phyloP scores from a whole-genome alignment of 352 stramenopile genomes.

The Phytophthora multivora region DNA sequence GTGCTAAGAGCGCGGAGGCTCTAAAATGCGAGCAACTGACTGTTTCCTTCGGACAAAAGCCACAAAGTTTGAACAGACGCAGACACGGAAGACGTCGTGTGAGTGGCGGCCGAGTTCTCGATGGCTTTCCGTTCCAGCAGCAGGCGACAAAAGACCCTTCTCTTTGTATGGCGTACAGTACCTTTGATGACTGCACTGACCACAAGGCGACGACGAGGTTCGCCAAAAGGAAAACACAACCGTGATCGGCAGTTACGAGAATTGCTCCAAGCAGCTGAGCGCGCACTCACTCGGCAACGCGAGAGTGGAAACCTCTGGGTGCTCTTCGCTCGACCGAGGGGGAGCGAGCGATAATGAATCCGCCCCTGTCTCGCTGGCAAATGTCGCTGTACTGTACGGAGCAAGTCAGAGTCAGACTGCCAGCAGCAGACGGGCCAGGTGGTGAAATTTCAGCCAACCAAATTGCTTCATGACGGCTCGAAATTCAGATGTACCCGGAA shows the following conservation, averaged over 20 bases:
- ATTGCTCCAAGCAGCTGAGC: neutral
- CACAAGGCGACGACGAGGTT: constrained; percentile 23
- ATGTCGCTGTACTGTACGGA: constrained; percentile 4
- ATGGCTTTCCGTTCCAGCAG: constrained; percentile 18
- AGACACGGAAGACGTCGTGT: constrained; percentile 3
- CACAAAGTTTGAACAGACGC: constrained; percentile 22
- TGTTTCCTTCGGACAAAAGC: constrained; percentile 8
- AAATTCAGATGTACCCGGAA: constrained; percentile 16
- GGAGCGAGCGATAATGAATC: constrained; percentile 14
- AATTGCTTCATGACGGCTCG: neutral
- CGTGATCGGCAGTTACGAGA: neutral
- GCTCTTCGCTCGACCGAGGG: neutral
- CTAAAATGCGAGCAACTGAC: too few species aligned
- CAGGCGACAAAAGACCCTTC: neutral
- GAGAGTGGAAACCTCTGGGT: neutral
- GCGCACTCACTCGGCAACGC: neutral
- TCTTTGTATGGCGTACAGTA: constrained; percentile 6
- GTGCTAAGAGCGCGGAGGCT: too few species aligned
- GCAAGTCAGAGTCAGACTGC: constrained; percentile 21
- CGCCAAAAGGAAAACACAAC: neutral
- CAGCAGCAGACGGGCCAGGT: constrained; percentile 5
- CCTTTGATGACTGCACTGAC: constrained; percentile 14
- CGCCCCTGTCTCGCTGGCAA: neutral
- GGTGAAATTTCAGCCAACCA: constrained; percentile 5
- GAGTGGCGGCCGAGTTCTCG: constrained; percentile 5